Evolutionary conservation across 345 rosid genomes (phyloP).

Genomic region (Moringa oleifera): DNA sequence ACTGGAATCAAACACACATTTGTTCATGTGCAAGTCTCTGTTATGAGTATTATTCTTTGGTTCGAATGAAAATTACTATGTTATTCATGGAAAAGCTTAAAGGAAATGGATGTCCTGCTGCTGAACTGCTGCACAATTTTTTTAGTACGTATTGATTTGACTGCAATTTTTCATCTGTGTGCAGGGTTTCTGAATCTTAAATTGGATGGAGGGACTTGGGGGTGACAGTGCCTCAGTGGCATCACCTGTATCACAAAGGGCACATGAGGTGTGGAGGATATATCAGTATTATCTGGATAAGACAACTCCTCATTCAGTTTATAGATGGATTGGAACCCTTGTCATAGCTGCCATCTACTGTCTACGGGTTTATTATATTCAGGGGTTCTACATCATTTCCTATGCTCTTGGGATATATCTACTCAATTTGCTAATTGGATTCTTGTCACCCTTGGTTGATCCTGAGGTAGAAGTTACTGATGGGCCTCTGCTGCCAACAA

Average conservation of each 20-base stretch:
- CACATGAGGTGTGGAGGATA: conserved; percentile 55
- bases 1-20: background rate
- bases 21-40: background rate
- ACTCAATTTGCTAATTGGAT: conserved; percentile 75
- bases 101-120: background rate
- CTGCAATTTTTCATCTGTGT: conserved; percentile 13
- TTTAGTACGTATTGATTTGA: background rate
- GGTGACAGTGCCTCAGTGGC: conserved; percentile 43
- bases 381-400: conserved; percentile 74
- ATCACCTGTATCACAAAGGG: conserved; percentile 57
- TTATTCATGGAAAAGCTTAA: background rate
- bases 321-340: conserved; percentile 77
- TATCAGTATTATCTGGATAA: conserved; percentile 82
- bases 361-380: conserved; percentile 56
- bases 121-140: background rate
- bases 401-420: conserved; percentile 83
- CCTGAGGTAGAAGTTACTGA: conserved; percentile 67
- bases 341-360: conserved; percentile 41
- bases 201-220: conserved; percentile 65
- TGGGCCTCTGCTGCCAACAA: conserved; percentile 71
- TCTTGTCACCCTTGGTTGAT: conserved; percentile 80
- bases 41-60: background rate
- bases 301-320: conserved; percentile 58
- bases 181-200: conserved; percentile 28
- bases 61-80: background rate